These are phyloP conservation scores for Coemansia sp. DNA, from an alignment of 192 early-diverging fungal species.

Conservation along the genomic window DNA sequence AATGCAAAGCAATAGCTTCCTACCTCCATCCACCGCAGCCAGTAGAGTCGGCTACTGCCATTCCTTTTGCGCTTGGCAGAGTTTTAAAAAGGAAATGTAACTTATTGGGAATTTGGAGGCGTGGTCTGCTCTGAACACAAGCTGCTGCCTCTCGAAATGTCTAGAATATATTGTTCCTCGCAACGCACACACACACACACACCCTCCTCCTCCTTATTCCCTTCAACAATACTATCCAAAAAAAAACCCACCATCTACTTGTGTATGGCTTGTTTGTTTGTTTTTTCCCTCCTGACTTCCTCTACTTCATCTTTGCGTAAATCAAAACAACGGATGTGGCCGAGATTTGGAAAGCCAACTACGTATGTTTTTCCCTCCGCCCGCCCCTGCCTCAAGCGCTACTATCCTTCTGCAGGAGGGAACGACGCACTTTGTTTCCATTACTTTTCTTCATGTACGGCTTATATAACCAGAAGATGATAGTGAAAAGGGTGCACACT, in stretches of 20 bases:
- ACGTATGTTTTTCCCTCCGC: not conserved
- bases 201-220: too few species aligned
- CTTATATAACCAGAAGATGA: constrained; percentile 3
- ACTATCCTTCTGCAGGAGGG: not conserved
- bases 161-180: too few species aligned
- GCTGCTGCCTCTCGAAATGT: too few species aligned
- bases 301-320: not conserved
- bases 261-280: constrained; percentile 1
- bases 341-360: not conserved
- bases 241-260: not conserved
- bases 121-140: too few species aligned
- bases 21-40: too few species aligned
- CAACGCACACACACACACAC: too few species aligned
- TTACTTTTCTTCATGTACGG: constrained; percentile 4
- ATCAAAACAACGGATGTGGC: constrained; percentile 2
- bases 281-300: not conserved
- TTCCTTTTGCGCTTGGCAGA: too few species aligned
- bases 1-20: too few species aligned
- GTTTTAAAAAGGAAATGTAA: too few species aligned
- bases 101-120: too few species aligned
- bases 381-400: not conserved
- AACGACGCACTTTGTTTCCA: not conserved
- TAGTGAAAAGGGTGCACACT: not conserved
- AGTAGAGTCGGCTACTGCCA: too few species aligned
- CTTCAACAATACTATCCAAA: not conserved